Evolutionary conservation across 1,284 basidiomycete species (phyloP), one percentile per base, ranked within the genome.

Genomic region (Cryptococcus sp.): DNA sequence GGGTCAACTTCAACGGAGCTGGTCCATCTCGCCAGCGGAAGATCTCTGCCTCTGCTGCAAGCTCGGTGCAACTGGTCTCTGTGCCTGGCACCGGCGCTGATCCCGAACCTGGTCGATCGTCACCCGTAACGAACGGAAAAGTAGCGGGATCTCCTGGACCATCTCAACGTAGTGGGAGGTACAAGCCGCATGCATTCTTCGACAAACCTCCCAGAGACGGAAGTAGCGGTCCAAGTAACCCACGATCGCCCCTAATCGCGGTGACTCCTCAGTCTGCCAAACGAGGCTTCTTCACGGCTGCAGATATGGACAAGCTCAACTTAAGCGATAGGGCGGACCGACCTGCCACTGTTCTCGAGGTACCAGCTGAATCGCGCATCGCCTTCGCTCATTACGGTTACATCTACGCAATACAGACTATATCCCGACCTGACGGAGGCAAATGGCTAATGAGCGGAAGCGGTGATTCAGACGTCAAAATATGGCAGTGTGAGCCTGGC

Each of bases 371-470:
- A 52, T 88, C 89, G 64, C 87, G 91, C 19, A 81, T 92, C 37
- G 87, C 89, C 64, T 89, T 89, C 2, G 94, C 93, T 1, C 94
- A 98, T 75, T 93, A 87, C 75, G 94, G 94, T 11, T 98, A 98
- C 73, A 84, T 97, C 16, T 97, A 97, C 73, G 91, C 89, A 64
- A 87, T 97, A 82, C 80, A 85, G 0, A 78, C 88, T 38, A 72
- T 78, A 34, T 46, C 57, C n/a, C 65, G 67, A 50, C 63, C 60
- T 1, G 80, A 81, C 22, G 79, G 79, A 7, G 75, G 69, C 20
- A 78, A 83, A 11, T 84, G 86, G 63, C 82, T 94, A 15, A 83
- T 89, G 10, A 91, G 90, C 4, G 92, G 92, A 15, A 88, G 89
- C 59, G 93, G 93, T 1, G 93, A 95, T 69, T 90, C 91, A 70